phyloP scores from a whole-genome alignment of 1,284 basidiomycete genomes.

The Microbotryum silenes-acaulis region DNA sequence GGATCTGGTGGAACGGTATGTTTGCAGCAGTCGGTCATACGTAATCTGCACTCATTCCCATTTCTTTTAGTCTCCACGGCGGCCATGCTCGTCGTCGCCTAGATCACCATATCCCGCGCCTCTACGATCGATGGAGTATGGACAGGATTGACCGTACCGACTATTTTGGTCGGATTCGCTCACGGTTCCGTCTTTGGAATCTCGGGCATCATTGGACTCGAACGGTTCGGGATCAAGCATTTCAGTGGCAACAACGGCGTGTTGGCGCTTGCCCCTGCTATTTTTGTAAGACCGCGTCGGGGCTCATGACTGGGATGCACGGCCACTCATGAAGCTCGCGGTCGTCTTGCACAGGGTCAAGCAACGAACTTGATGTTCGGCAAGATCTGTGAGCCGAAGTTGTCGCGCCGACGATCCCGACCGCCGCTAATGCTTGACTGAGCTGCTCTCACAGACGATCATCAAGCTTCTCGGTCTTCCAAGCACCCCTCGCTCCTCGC shows the following conservation, averaged over 20 bases:
- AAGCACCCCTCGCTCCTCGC: background rate
- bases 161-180: conserved; percentile 17
- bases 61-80: conserved; percentile 4
- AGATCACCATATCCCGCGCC: conserved; percentile 3
- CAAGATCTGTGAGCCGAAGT: conserved; percentile 13
- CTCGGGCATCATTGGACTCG: conserved; percentile 19
- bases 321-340: background rate
- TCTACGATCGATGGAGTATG: conserved; percentile 3
- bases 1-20: conserved; percentile 22
- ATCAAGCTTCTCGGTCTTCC: background rate
- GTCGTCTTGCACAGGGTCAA: conserved; percentile 12
- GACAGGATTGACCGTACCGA: conserved; percentile 14
- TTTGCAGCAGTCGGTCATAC: background rate
- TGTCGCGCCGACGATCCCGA: background rate
- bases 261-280: conserved; percentile 23
- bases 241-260: conserved; percentile 24
- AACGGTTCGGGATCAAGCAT: conserved; percentile 24
- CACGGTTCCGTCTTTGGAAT: conserved; percentile 26
- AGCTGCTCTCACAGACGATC: background rate
- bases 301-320: no score
- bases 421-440: no score
- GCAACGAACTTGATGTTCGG: conserved; percentile 28
- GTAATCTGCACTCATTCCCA: background rate
- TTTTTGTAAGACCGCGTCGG: conserved; percentile 12
- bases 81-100: conserved; percentile 9